These are phyloP conservation scores for Nothopassalora personata DNA, from an alignment of 2,329 filamentous ascomycete genomes.

Conservation along the genomic window DNA sequence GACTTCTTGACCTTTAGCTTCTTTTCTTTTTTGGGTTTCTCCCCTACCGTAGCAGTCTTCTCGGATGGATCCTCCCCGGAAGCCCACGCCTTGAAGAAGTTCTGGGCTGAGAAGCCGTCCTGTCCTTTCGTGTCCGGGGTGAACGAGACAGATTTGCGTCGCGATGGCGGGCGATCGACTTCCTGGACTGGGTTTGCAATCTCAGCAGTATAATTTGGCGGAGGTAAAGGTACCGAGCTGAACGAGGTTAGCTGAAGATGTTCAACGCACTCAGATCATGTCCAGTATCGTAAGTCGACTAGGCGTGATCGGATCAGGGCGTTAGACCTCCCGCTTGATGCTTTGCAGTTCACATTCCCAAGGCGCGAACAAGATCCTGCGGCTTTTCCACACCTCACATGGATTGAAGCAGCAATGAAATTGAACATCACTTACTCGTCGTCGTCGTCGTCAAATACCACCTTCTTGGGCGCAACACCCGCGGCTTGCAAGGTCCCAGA, in stretches of 20 bases:
- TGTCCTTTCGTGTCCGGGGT: constrained; percentile 56
- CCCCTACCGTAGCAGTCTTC: constrained; percentile 10
- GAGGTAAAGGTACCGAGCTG: constrained; percentile 1
- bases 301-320: no score
- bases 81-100: constrained; percentile 49
- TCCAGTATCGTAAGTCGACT: no score
- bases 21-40: constrained; percentile 24
- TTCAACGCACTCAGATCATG: background rate
- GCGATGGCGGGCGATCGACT: constrained; percentile 4
- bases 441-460: constrained; percentile 18
- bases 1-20: constrained; percentile 31
- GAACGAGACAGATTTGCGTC: constrained; percentile 58
- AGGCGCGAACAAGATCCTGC: background rate
- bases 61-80: constrained; percentile 11
- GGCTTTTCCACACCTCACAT: background rate
- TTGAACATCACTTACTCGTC: constrained; percentile 16
- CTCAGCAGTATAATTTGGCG: background rate
- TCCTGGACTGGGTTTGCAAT: background rate
- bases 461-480: constrained; percentile 14
- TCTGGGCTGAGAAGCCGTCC: constrained; percentile 51
- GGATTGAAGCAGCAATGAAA: background rate
- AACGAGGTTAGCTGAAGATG: background rate
- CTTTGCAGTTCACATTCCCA: no score
- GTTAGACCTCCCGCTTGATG: no score
- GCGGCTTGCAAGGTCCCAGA: constrained; percentile 14